Evolutionary conservation across 78 protist species (phyloP).

Genomic region (Dictyostelium purpureum): DNA sequence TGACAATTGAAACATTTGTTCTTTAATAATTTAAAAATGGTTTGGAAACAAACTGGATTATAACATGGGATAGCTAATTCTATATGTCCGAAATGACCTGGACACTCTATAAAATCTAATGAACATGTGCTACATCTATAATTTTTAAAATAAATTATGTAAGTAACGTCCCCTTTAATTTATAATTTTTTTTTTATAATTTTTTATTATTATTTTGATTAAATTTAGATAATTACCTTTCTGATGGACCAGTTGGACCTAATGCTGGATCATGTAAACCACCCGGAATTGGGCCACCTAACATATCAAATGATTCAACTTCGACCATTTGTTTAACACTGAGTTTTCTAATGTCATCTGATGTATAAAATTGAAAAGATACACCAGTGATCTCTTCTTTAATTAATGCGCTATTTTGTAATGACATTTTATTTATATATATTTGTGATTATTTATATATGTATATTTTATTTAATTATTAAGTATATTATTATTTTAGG

Average conservation of each 20-base stretch:
- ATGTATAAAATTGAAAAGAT: slow-evolving; percentile 75
- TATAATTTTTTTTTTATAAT: background rate
- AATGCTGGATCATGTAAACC: slow-evolving; percentile 95
- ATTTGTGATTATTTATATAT: background rate
- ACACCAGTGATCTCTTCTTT: slow-evolving; percentile 57
- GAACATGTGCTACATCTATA: slow-evolving; percentile 91
- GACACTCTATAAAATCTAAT: slow-evolving; percentile 86
- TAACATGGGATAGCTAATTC: slow-evolving; percentile 91
- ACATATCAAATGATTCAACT: slow-evolving; percentile 80
- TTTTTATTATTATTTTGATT: background rate
- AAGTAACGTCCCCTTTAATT: background rate
- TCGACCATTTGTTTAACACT: slow-evolving; percentile 62
- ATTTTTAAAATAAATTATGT: background rate
- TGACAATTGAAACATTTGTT: slow-evolving; percentile 91
- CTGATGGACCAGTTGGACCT: slow-evolving; percentile 90
- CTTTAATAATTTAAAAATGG: slow-evolving; percentile 81
- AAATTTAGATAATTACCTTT: slow-evolving; percentile 5
- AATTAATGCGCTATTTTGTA: slow-evolving; percentile 1
- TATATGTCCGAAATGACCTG: slow-evolving; percentile 98
- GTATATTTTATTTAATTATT: background rate
- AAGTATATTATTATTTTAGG: background rate
- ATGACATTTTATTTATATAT: slow-evolving; percentile 1
- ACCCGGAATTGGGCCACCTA: slow-evolving; percentile 70
- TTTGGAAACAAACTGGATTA: slow-evolving; percentile 87
- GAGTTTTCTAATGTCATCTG: slow-evolving; percentile 77